Base-by-base conservation (phyloP, 2,329 filamentous ascomycete genomes). In the Monosporascus sp. region DNA sequence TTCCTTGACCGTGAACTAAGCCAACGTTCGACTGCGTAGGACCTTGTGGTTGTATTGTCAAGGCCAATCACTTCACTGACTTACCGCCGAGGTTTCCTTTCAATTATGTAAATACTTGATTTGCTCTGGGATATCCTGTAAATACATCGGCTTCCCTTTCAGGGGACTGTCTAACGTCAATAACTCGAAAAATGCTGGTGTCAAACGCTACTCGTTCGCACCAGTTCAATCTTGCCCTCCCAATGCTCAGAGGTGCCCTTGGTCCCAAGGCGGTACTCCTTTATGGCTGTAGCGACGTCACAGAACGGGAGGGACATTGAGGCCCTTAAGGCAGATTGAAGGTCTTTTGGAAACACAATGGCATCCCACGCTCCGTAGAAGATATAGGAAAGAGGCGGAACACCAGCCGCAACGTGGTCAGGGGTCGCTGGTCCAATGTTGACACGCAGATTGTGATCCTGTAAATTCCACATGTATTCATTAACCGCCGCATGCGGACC, bases 361-460 rank as follows among this genome's bases (percentile, higher is more conserved):
- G 71, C 71, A 54, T 75, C 73, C 81, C 81, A 84, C 0, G 81
- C 80, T 1, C 71, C 73, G 27, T 76, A 69, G 58, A 77, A 83
- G 40, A 84, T 64, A 52, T 73, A 74, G 1, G 71, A 67, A 0
- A 70, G 67, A 1, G 64, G 48, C 5, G 80, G 80, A 5, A 76
- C 78, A 1, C 81, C 81, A 0, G 78, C 77, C 2, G 62, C 66
- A 17, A 79, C 66, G 51, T 84, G 81, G 20, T 69, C 67, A 14
- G 80, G 77, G 7, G 75, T 76, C 5, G 70, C 76, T 4, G 79
- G 77, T 1, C 73, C 76, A 17, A 79, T 60, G 26, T 63, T 58
- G 22, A 63, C 57, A n/a, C 68, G 67, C 14, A 80, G 56, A 3
- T 58, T 56, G 1, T 68, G 52, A 19, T 75, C 61, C 27, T 71